Percentiles rank a stretch among this genome's conserved stretches.
Evolutionary conservation across 164 flowering plant species (phyloP).

Genomic region (Liriodendron chinense): DNA sequence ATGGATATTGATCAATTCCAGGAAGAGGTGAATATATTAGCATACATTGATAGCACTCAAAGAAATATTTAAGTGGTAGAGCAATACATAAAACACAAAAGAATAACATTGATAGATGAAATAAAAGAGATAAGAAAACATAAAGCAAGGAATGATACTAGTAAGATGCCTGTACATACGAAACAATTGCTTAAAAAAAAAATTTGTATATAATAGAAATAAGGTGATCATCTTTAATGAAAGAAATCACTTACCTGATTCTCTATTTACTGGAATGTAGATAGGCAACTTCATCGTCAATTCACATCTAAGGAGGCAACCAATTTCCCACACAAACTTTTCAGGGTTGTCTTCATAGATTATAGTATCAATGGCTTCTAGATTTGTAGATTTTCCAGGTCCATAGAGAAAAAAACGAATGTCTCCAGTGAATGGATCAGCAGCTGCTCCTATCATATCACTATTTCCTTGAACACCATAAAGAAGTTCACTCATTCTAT

Average conservation of each 20-base stretch:
- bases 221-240: not conserved
- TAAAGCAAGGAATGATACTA: too few relatives aligned
- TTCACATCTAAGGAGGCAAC: conserved; percentile 68
- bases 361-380: conserved; percentile 40
- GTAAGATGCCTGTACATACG: not conserved
- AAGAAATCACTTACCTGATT: conserved; percentile 33
- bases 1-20: too few relatives aligned
- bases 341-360: conserved; percentile 56
- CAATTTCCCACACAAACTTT: conserved; percentile 70
- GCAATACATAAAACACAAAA: not conserved
- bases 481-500: conserved; percentile 37
- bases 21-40: too few relatives aligned
- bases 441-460: conserved; percentile 59
- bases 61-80: not conserved
- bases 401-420: conserved; percentile 45
- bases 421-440: conserved; percentile 32
- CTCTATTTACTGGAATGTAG: conserved; percentile 40
- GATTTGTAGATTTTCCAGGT: conserved; percentile 18
- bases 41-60: too few relatives aligned
- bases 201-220: not conserved
- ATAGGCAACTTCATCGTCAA: conserved; percentile 64
- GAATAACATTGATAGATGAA: not conserved
- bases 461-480: conserved; percentile 16
- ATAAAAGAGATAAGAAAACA: not conserved
- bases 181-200: not conserved